A percentile compares a stretch with the other conserved stretches of the same genome.
Evolutionary conservation across 148 eudicot species (phyloP).

Genomic region (Camellia japonica): DNA sequence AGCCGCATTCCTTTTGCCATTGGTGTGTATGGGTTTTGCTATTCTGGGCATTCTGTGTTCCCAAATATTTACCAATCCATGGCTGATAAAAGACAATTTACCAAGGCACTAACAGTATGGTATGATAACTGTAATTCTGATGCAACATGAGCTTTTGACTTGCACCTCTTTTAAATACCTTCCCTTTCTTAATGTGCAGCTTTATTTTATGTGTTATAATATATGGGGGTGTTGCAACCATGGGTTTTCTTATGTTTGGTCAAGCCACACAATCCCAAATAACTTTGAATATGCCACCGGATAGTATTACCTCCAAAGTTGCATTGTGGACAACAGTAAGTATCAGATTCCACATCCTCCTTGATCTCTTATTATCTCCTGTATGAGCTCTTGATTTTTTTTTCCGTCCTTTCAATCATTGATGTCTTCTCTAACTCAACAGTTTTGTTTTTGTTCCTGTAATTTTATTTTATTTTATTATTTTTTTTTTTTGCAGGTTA

Average conservation of each 20-base stretch:
- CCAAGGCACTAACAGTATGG: slow-evolving; percentile 54
- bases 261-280: slow-evolving; percentile 67
- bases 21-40: slow-evolving; percentile 84
- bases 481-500: slow-evolving; percentile 42
- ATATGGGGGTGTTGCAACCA: slow-evolving; percentile 65
- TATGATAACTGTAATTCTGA: slow-evolving; percentile 13
- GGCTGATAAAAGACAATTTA: slow-evolving; percentile 82
- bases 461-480: neutral
- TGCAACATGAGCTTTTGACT: neutral
- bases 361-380: neutral
- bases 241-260: slow-evolving; percentile 91
- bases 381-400: too few relatives aligned
- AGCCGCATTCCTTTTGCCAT: slow-evolving; percentile 72
- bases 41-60: slow-evolving; percentile 79
- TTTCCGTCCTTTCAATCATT: too few relatives aligned
- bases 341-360: neutral
- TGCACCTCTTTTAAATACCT: neutral
- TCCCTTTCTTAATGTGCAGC: slow-evolving; percentile 37
- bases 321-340: slow-evolving; percentile 89
- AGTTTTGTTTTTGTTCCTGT: neutral
- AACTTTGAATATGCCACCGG: slow-evolving; percentile 73
- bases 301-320: slow-evolving; percentile 51
- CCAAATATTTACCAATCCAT: slow-evolving; percentile 93
- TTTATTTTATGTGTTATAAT: slow-evolving; percentile 58
- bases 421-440: neutral